Evolutionary conservation across 2,329 filamentous ascomycete species (phyloP).

Genomic region (Verruconis gallopava): DNA sequence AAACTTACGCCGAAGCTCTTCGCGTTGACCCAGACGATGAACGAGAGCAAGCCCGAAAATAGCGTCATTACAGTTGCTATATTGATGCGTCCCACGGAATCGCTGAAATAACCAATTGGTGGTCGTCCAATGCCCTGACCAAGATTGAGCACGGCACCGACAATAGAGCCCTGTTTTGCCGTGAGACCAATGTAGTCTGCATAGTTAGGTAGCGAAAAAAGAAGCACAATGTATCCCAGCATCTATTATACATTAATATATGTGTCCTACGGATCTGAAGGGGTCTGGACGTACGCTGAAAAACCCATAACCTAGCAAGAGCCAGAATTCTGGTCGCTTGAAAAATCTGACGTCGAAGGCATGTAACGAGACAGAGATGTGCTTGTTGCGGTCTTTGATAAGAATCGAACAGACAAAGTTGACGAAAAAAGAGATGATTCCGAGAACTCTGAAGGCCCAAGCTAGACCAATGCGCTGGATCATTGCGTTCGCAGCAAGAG

Average conservation of each 20-base stretch:
- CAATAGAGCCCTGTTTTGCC: conserved; percentile 53
- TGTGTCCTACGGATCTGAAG: not conserved
- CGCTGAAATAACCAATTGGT: conserved; percentile 58
- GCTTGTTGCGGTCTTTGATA: conserved; percentile 58
- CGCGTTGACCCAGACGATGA: conserved; percentile 63
- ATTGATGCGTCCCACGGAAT: conserved; percentile 58
- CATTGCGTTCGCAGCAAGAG: conserved; percentile 54
- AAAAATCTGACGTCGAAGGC: conserved; percentile 55
- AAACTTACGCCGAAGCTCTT: conserved; percentile 42
- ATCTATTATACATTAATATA: conserved; percentile 27
- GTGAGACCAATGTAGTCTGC: conserved; percentile 54
- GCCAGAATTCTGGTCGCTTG: conserved; percentile 46
- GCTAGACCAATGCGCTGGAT: conserved; percentile 49
- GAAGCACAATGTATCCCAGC: conserved; percentile 61
- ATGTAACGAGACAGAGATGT: conserved; percentile 51
- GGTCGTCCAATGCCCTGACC: conserved; percentile 56
- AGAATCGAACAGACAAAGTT: conserved; percentile 52
- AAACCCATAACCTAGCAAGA: conserved; percentile 55
- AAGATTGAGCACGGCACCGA: conserved; percentile 62
- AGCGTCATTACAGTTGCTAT: conserved; percentile 55
- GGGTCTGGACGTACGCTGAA: conserved; percentile 44
- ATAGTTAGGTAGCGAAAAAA: conserved; percentile 66
- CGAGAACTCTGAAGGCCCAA: conserved; percentile 56
- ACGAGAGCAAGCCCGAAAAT: conserved; percentile 48
- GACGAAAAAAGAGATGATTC: conserved; percentile 49